Conservation (phyloP, 441 rosid species). For the Hura crepitans region DNA sequence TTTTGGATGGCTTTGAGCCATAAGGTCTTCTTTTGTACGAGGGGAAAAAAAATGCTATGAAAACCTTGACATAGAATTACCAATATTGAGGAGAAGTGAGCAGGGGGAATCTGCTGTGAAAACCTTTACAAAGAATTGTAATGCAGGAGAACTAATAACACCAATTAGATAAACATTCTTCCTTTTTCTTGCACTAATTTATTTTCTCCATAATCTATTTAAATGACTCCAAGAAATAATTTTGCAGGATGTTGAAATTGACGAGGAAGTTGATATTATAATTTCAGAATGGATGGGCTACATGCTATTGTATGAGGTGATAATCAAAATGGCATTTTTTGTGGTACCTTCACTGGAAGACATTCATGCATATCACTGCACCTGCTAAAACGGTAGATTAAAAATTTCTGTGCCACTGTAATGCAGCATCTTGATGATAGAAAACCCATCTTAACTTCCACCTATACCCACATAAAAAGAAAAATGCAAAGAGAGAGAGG, state of each 20-base stretch:
- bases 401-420: neutral
- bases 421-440: neutral
- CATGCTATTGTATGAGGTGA: conserved; percentile 96
- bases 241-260: conserved; percentile 88
- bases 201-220: conserved; percentile 3
- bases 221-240: conserved; percentile 13
- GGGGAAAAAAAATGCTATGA: too few species aligned
- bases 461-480: neutral
- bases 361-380: neutral
- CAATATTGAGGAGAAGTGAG: too few species aligned
- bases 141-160: neutral
- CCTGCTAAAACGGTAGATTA: neutral
- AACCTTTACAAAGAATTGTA: neutral
- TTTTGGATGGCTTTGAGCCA: neutral
- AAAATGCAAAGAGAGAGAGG: neutral
- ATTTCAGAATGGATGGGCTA: conserved; percentile 99
- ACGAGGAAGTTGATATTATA: conserved; percentile 94
- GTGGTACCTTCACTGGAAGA: neutral
- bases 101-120: neutral
- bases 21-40: neutral
- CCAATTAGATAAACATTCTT: neutral
- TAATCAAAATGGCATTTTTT: conserved; percentile 14
- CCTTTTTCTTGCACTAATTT: neutral
- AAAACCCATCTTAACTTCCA: neutral
- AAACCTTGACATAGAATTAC: too few species aligned